A percentile compares a stretch with the other conserved stretches of the same genome.
These are phyloP conservation scores for Alternaria infectoria DNA, from an alignment of 2,329 filamentous ascomycete species.

Conservation along the genomic window DNA sequence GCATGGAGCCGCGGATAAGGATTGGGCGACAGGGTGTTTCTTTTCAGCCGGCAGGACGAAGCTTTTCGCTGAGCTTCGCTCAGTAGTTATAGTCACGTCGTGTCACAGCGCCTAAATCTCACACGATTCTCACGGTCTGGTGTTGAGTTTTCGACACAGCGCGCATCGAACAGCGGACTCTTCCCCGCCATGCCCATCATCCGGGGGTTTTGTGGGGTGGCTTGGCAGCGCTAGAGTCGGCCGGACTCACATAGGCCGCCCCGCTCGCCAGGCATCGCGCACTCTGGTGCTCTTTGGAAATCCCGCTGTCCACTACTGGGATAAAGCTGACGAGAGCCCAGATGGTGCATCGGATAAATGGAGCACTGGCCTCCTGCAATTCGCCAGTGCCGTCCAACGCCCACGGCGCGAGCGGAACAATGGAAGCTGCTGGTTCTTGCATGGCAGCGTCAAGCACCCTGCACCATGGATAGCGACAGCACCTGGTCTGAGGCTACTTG, in stretches of 20 bases:
- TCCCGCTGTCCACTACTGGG: constrained; percentile 17
- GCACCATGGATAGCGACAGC: background rate
- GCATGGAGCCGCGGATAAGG: constrained; percentile 27
- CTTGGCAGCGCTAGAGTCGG: constrained; percentile 16
- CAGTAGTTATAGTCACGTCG: background rate
- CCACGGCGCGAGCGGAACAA: constrained; percentile 21
- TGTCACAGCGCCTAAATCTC: background rate
- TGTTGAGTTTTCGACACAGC: background rate
- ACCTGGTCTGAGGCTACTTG: constrained; percentile 4
- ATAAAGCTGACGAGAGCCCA: constrained; percentile 26
- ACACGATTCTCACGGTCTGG: background rate
- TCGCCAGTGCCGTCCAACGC: constrained; percentile 24
- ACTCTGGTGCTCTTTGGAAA: background rate
- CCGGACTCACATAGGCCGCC: constrained; percentile 2
- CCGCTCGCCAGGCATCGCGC: constrained; percentile 4
- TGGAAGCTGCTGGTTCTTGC: constrained; percentile 11
- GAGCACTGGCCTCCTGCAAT: constrained; percentile 30
- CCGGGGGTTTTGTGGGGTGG: constrained; percentile 9
- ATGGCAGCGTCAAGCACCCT: background rate
- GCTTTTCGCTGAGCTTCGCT: constrained; percentile 29
- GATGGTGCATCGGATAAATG: constrained; percentile 40
- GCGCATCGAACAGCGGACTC: background rate
- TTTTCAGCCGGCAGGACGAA: constrained; percentile 27
- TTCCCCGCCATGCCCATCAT: constrained; percentile 3
- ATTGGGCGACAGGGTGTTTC: constrained; percentile 22